phyloP scores from a whole-genome alignment of 2,329 filamentous ascomycete genomes.

The Paecilomyces niveus region DNA sequence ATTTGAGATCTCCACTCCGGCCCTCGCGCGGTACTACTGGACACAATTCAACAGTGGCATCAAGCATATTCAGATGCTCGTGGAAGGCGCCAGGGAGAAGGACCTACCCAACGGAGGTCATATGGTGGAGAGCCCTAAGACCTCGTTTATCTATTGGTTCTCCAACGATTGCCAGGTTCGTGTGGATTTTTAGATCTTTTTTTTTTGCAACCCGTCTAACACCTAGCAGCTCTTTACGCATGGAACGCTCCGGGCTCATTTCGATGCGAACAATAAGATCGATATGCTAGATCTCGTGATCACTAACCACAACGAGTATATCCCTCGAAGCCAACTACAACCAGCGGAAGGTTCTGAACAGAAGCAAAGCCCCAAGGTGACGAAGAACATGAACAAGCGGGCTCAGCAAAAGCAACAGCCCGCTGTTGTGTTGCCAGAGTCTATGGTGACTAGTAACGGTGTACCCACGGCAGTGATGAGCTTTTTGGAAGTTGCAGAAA shows the following conservation, averaged over 20 bases:
- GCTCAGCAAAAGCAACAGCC: conserved; percentile 42
- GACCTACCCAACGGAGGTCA: conserved; percentile 57
- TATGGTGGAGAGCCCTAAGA: conserved; percentile 67
- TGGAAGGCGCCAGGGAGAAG: conserved; percentile 60
- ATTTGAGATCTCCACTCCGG: conserved; percentile 77
- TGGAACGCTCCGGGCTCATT: conserved; percentile 72
- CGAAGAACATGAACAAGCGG: conserved; percentile 47
- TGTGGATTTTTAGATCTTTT: conserved; percentile 10
- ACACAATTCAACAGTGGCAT: conserved; percentile 85
- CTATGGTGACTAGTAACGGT: conserved; percentile 44
- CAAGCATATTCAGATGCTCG: conserved; percentile 74
- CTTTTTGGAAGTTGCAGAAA: conserved; percentile 61
- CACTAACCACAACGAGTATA: conserved; percentile 70
- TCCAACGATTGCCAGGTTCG: conserved; percentile 73
- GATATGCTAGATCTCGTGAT: conserved; percentile 79
- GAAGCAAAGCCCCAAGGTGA: conserved; percentile 53
- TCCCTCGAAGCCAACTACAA: conserved; percentile 59
- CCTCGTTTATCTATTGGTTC: conserved; percentile 85
- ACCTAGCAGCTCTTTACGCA: conserved; percentile 60
- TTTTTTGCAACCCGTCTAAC: neutral
- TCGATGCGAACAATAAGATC: conserved; percentile 71
- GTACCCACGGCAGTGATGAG: conserved; percentile 50
- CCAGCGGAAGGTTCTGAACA: conserved; percentile 44
- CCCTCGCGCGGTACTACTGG: conserved; percentile 80
- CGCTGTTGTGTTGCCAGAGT: conserved; percentile 37